Conservation (phyloP, 2,329 filamentous ascomycete genomes). For the Epichloe gansuensis region DNA sequence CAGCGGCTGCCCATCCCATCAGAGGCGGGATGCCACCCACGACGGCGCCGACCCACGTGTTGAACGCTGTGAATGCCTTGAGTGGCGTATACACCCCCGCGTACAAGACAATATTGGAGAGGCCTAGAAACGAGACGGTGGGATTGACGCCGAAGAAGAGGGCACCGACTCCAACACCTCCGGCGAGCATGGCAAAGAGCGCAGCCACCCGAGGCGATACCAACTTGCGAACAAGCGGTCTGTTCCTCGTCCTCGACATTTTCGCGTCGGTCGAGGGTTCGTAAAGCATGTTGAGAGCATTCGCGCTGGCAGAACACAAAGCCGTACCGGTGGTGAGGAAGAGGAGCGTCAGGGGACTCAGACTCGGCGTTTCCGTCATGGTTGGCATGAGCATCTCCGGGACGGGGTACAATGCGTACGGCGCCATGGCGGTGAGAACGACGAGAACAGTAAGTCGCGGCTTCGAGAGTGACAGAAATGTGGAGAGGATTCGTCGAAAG, state of each 20-base stretch:
- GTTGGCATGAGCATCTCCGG: slow-evolving; percentile 69
- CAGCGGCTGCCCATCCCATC: slow-evolving; percentile 97
- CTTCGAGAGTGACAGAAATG: slow-evolving; percentile 87
- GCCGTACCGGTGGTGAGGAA: slow-evolving; percentile 87
- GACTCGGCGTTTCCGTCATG: slow-evolving; percentile 56
- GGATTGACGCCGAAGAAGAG: slow-evolving; percentile 89
- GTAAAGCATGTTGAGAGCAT: slow-evolving; percentile 94
- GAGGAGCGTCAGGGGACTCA: slow-evolving; percentile 80
- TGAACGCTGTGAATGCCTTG: slow-evolving; percentile 74
- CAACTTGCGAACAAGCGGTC: slow-evolving; percentile 75
- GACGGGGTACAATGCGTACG: slow-evolving; percentile 88
- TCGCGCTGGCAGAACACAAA: slow-evolving; percentile 80
- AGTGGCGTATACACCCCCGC: slow-evolving; percentile 87
- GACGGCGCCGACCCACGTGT: slow-evolving; percentile 90
- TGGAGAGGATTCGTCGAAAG: slow-evolving; percentile 55
- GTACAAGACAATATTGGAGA: slow-evolving; percentile 77
- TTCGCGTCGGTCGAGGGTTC: slow-evolving; percentile 81
- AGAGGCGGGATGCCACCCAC: slow-evolving; percentile 89
- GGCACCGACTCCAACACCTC: slow-evolving; percentile 53
- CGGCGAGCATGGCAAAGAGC: slow-evolving; percentile 67
- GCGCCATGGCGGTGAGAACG: slow-evolving; percentile 77
- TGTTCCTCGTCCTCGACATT: slow-evolving; percentile 87
- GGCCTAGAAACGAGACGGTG: slow-evolving; percentile 77
- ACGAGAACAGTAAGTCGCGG: slow-evolving; percentile 86
- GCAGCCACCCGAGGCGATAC: slow-evolving; percentile 60